phyloP scores from a whole-genome alignment of 768 basidiomycete species.

The Boletales sp. region DNA sequence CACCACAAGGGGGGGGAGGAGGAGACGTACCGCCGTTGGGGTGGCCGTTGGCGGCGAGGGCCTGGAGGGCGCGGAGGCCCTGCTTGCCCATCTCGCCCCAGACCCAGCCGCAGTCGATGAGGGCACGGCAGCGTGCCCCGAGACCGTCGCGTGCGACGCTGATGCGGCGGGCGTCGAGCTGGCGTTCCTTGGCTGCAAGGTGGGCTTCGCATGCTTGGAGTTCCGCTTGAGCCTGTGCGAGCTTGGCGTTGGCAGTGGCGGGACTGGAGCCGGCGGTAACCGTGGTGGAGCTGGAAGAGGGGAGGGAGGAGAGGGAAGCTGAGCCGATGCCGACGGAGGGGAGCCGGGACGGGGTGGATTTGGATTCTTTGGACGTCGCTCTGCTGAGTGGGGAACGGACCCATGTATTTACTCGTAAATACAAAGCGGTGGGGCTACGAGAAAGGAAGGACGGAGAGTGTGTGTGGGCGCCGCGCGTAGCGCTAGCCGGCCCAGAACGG shows the following conservation, averaged over 20 bases:
- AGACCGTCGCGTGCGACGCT: slow-evolving; percentile 62
- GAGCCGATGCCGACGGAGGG: slow-evolving; percentile 32
- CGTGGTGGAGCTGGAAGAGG: slow-evolving; percentile 19
- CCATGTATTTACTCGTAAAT: too few relatives aligned
- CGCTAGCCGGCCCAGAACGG: too few relatives aligned
- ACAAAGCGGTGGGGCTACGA: too few relatives aligned
- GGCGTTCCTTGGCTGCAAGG: slow-evolving; percentile 65
- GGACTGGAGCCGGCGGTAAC: slow-evolving; percentile 11
- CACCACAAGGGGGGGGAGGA: neutral
- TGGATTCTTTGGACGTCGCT: too few relatives aligned
- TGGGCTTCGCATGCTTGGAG: slow-evolving; percentile 81
- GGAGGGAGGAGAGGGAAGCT: slow-evolving; percentile 40
- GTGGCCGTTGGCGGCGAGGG: slow-evolving; percentile 1
- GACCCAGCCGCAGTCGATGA: slow-evolving; percentile 64
- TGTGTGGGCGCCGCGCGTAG: too few relatives aligned
- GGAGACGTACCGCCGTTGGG: slow-evolving; percentile 10
- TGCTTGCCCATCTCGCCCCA: slow-evolving; percentile 70
- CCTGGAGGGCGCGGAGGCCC: slow-evolving; percentile 38
- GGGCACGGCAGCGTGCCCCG: slow-evolving; percentile 55
- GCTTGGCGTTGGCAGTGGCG: slow-evolving; percentile 38
- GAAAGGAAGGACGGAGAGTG: too few relatives aligned
- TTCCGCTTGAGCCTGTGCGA: slow-evolving; percentile 66
- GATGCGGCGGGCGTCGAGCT: slow-evolving; percentile 51
- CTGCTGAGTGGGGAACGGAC: too few relatives aligned
- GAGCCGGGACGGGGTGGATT: slow-evolving; percentile 38